Percentiles rank a stretch among this genome's conserved stretches.
Evolutionary conservation across 495 filamentous ascomycete genomes (phyloP).

Genomic region (Delitschia confertaspora): DNA sequence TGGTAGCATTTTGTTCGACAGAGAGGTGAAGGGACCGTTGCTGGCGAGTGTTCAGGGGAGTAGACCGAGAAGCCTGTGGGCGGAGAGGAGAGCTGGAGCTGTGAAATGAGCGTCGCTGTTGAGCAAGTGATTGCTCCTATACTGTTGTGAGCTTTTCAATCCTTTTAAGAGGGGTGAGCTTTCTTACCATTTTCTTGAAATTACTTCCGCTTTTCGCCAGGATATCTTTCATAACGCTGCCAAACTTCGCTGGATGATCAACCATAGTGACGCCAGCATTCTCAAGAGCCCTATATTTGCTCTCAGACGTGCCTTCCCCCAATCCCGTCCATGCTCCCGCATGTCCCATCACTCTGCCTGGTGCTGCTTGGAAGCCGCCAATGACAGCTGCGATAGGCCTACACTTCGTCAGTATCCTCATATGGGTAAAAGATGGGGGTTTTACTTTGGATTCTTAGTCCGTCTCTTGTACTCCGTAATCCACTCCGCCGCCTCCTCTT

Average conservation of each 20-base stretch:
- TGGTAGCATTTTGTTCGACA: constrained; percentile 47
- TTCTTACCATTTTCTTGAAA: constrained; percentile 29
- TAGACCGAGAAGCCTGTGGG: not conserved
- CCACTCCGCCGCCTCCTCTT: constrained; percentile 76
- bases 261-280: constrained; percentile 66
- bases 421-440: constrained; percentile 4
- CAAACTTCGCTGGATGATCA: constrained; percentile 74
- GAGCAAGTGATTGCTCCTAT: constrained; percentile 23
- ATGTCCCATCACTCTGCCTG: constrained; percentile 77
- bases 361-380: constrained; percentile 56
- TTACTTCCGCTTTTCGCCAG: constrained; percentile 35
- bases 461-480: constrained; percentile 58
- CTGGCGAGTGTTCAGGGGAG: constrained; percentile 30
- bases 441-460: constrained; percentile 58
- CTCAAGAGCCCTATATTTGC: constrained; percentile 61
- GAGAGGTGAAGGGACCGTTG: constrained; percentile 52
- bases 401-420: constrained; percentile 12
- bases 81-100: constrained; percentile 13
- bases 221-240: constrained; percentile 56
- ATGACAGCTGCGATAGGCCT: constrained; percentile 76
- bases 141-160: too few relatives aligned
- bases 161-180: too few relatives aligned
- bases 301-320: constrained; percentile 55
- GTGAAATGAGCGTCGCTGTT: constrained; percentile 31
- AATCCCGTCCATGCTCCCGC: constrained; percentile 67